Evolutionary conservation across 2,329 filamentous ascomycete species (phyloP).

Genomic region (Nemania sp.): DNA sequence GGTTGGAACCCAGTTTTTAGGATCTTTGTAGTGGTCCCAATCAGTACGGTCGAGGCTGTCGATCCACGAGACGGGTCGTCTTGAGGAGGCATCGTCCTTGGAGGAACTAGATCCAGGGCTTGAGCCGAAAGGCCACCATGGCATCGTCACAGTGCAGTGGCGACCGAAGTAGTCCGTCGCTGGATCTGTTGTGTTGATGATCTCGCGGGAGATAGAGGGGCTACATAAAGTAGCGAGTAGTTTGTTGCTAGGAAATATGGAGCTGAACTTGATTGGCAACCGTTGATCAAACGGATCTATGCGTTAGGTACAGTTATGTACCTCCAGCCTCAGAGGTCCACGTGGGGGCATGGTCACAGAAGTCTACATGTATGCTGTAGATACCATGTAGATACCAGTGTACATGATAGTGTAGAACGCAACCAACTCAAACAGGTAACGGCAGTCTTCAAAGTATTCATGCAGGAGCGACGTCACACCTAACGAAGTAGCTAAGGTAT

Average conservation of each 20-base stretch:
- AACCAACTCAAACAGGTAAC: too few species aligned
- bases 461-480: constrained; percentile 24
- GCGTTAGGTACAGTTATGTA: not conserved
- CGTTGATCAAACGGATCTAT: constrained; percentile 3
- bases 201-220: not conserved
- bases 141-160: constrained; percentile 23
- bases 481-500: too few species aligned
- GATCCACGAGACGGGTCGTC: constrained; percentile 45
- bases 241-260: constrained; percentile 10
- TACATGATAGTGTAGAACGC: too few species aligned
- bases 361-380: too few species aligned
- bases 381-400: too few species aligned
- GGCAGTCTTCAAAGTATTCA: not conserved
- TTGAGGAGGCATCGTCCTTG: constrained; percentile 40
- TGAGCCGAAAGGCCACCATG: constrained; percentile 27
- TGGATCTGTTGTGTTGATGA: constrained; percentile 4
- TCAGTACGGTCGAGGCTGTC: constrained; percentile 52
- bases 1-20: constrained; percentile 58
- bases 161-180: constrained; percentile 2
- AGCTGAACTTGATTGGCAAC: not conserved
- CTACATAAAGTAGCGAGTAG: not conserved
- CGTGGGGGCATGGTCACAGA: too few species aligned
- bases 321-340: too few species aligned
- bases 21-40: constrained; percentile 60
- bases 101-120: constrained; percentile 14